Base-by-base conservation (phyloP, 2,329 filamentous ascomycete species). In the Chaetothyriales sp. region DNA sequence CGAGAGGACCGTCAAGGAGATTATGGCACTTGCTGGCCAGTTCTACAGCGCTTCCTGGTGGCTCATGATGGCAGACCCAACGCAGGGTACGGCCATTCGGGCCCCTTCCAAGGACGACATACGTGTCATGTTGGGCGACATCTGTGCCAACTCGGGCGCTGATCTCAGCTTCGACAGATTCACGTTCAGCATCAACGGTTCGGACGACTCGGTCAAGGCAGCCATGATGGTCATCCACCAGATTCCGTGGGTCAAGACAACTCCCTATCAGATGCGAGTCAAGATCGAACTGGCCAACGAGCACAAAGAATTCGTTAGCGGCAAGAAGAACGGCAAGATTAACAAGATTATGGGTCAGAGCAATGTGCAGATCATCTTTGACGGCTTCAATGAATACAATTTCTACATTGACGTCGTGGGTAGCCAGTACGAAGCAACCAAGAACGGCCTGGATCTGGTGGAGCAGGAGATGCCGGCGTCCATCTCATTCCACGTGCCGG, bases 281-380 rank as follows among this genome's bases (percentile, higher is more conserved):
- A 96, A 96, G 74, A 94, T 98, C 56, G 92, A 98, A 72, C 82
- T 98, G 51, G 92, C 92, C 63, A 96, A 96, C 64, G 92, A 98
- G 71, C 92, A 98, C 73, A 98, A 98, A 69, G 92, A 98, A 64
- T 98, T 98, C 65, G 92, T 98, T 51, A 95, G 89, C 60, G 92
- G 92, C 60, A 98, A 98, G 76, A 98, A 98, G 75, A 98, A 98
- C 62, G 92, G 92, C 68, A 98, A 98, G 73, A 98, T 98, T 69
- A 98, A 98, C 76, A 98, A 98, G 75, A 98, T 98, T 63, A 98
- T 98, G 92, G 92, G 90, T 20, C 90, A 96, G 68, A 95, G 89
- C 75, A 95, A 93, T 61, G 92, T 98, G 10, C 92, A 98, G 69
- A 96, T 98, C 63, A 90, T 98, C 56, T 98, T 98, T 60, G 92